Conservation (phyloP, 225 moss, liverwort and hornwort genomes). For the Anthoceros angustus region DNA sequence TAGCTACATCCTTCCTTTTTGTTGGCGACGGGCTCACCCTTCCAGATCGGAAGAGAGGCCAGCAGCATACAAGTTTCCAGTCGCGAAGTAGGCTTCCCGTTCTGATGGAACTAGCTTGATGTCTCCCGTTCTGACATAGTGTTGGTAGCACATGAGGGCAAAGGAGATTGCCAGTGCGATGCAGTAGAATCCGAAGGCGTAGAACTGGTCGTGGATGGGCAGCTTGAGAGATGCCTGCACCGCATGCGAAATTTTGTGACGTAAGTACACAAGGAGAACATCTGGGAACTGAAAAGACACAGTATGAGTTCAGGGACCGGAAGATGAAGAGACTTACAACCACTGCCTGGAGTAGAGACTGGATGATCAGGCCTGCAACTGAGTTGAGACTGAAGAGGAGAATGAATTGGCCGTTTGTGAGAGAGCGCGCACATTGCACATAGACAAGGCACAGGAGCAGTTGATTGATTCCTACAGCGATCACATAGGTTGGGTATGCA, state of each 20-base stretch:
- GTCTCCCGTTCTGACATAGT: slow-evolving; percentile 17
- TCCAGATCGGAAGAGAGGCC: neutral
- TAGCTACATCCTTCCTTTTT: no score
- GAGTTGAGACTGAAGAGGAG: slow-evolving; percentile 34
- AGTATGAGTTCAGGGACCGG: neutral
- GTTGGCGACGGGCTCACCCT: no score
- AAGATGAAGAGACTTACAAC: slow-evolving; percentile 14
- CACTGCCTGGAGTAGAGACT: slow-evolving; percentile 21
- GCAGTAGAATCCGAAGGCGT: slow-evolving; percentile 24
- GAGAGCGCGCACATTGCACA: slow-evolving; percentile 27
- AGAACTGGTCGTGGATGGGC: slow-evolving; percentile 18
- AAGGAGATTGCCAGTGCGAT: slow-evolving; percentile 19
- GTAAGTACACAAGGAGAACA: neutral
- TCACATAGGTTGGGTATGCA: slow-evolving; percentile 22
- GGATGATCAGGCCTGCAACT: slow-evolving; percentile 19
- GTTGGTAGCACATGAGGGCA: slow-evolving; percentile 15
- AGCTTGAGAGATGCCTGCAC: slow-evolving; percentile 20
- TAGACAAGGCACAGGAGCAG: slow-evolving; percentile 31
- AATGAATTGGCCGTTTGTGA: slow-evolving; percentile 26
- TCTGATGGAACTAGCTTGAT: slow-evolving; percentile 14
- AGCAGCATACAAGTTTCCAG: slow-evolving; percentile 1
- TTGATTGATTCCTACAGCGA: slow-evolving; percentile 22
- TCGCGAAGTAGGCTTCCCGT: slow-evolving; percentile 1
- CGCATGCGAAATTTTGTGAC: neutral
- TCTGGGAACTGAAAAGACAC: neutral